Base-by-base conservation (phyloP, 2,329 filamentous ascomycete species). In the Thermothelomyces thermophilus region DNA sequence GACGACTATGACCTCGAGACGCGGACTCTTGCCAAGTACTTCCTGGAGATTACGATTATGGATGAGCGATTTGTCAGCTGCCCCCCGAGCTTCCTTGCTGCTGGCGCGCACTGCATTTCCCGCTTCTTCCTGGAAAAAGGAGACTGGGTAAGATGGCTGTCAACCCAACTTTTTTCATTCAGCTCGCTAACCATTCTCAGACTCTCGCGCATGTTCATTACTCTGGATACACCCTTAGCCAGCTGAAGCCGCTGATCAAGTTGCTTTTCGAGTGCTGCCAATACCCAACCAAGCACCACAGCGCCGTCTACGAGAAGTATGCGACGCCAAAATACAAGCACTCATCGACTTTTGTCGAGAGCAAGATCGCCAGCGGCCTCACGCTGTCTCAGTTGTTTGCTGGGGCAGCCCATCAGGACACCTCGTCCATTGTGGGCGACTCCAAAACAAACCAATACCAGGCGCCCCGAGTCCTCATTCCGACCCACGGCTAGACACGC, bases 1-100 rank as follows among this genome's bases (percentile, higher is more conserved):
- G 93, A 98, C 65, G 90, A 96, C 64, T 98, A 97, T 64, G 90
- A 98, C 64, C 74, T 95, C 41, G 91, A 98, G 70, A 96, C 91
- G 10, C 82, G 93, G 33, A 97, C 93, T 5, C 73, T 98, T 48
- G 90, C 93, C 60, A 98, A 98, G 71, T 98, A 98, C 71, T 96
- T 98, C 69, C 76, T 98, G 22, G 93, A 98, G 67, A 80, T 97
- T 48, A 94, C 90, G 33, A 84, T 97, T 66, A 96, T 97, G 90
- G 93, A 98, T 64, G 90, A 97, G 73, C 86, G 91, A 17, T 97
- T 98, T 63, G 89, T 98, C 31, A 88, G 87, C 22, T 89, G 86
- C 60, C 86, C 88, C 28, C 87, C 91, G 2, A 96, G 90, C 75
- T 97, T 88, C 66, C 73, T 91, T 46, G 87, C 93, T 48, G 93